phyloP scores from a whole-genome alignment of 1,284 basidiomycete genomes.

The Ceratobasidium sp. region DNA sequence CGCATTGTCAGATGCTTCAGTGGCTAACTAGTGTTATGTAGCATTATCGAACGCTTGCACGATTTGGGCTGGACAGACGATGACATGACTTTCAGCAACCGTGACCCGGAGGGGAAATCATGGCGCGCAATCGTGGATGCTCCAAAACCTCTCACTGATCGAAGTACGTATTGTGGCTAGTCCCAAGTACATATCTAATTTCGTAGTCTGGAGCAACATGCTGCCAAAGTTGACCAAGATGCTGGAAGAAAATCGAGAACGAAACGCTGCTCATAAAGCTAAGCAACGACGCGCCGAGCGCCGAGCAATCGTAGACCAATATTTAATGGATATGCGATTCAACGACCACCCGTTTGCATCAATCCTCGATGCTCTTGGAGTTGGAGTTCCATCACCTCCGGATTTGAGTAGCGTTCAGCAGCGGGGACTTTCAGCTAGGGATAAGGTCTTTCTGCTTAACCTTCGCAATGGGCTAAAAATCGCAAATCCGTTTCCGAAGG shows the following conservation, averaged over 20 bases:
- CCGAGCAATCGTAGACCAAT: neutral
- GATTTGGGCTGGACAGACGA: conserved; percentile 6
- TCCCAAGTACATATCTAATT: neutral
- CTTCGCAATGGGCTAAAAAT: too few species aligned
- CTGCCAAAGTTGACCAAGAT: conserved; percentile 18
- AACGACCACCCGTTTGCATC: neutral
- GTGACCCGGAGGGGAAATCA: neutral
- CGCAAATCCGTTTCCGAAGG: neutral
- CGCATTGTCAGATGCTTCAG: neutral
- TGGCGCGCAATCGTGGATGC: conserved; percentile 24
- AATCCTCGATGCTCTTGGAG: neutral
- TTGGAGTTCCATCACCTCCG: neutral
- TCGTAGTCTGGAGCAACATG: conserved; percentile 18
- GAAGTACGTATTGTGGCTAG: conserved; percentile 2
- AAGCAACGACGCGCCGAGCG: neutral
- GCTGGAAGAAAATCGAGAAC: conserved; percentile 23
- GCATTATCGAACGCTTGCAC: neutral
- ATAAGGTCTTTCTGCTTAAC: too few species aligned
- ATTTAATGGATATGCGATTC: neutral
- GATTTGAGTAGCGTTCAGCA: neutral
- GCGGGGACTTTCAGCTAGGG: too few species aligned
- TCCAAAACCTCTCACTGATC: conserved; percentile 31
- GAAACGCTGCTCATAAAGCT: neutral
- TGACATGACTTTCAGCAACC: neutral
- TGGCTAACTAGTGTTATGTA: neutral